These are phyloP conservation scores for Curvularia sp. DNA, from an alignment of 2,329 filamentous ascomycete genomes.

Conservation along the genomic window DNA sequence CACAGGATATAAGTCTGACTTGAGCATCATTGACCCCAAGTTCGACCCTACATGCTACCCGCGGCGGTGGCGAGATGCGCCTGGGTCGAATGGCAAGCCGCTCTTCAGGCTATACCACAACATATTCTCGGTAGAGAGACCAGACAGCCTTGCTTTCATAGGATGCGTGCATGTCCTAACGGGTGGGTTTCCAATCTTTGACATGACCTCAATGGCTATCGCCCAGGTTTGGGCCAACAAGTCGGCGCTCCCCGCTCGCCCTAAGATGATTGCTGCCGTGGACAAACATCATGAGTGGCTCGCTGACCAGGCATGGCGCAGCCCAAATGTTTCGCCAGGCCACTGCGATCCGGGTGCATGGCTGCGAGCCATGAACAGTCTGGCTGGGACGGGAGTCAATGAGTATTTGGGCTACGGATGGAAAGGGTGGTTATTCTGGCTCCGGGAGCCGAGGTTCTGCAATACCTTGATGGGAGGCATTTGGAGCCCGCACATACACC, in stretches of 20 bases:
- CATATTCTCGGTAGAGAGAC: conserved; percentile 55
- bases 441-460: conserved; percentile 50
- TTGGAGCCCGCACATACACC: conserved; percentile 53
- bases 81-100: conserved; percentile 37
- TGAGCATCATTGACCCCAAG: conserved; percentile 34
- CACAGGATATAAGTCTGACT: conserved; percentile 46
- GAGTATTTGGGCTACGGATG: conserved; percentile 54
- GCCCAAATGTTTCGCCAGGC: conserved; percentile 40
- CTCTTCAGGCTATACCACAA: conserved; percentile 55
- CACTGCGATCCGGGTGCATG: conserved; percentile 37
- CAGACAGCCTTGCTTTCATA: conserved; percentile 55
- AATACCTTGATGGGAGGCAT: conserved; percentile 51
- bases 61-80: conserved; percentile 23
- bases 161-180: conserved; percentile 50
- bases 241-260: conserved; percentile 47
- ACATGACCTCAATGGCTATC: conserved; percentile 57
- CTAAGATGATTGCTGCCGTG: conserved; percentile 41
- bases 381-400: conserved; percentile 53
- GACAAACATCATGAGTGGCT: conserved; percentile 32
- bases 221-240: conserved; percentile 56
- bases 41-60: conserved; percentile 30
- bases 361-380: conserved; percentile 53
- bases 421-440: conserved; percentile 55
- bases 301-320: conserved; percentile 44
- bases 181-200: conserved; percentile 42